Evolutionary conservation across 176 grass and related monocot genomes (phyloP).

Genomic region (barley (Hordeum vulgare)): MorexV3_pseudomolecules_assembly NC_058518.1:488312969-488313468

Average conservation of each 20-base stretch:
- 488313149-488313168: neutral
- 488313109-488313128: too few species aligned
- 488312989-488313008: neutral
- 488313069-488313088: neutral
- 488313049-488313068: neutral
- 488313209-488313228: rapidly evolving
- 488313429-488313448: neutral
- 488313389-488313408: neutral
- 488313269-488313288: neutral
- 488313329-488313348: neutral
- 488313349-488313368: neutral
- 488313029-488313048: neutral
- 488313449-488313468: neutral
- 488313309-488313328: neutral
- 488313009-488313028: neutral
- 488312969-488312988: neutral
- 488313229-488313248: neutral
- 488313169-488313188: neutral
- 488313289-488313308: neutral
- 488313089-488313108: neutral
- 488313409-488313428: neutral
- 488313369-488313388: neutral
- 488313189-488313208: neutral
- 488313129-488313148: too few species aligned
- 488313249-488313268: neutral